Evolutionary conservation across 2,329 filamentous ascomycete species (phyloP), one percentile per base, ranked within the genome.

Genomic region (Sclerotiophoma versabilis): DNA sequence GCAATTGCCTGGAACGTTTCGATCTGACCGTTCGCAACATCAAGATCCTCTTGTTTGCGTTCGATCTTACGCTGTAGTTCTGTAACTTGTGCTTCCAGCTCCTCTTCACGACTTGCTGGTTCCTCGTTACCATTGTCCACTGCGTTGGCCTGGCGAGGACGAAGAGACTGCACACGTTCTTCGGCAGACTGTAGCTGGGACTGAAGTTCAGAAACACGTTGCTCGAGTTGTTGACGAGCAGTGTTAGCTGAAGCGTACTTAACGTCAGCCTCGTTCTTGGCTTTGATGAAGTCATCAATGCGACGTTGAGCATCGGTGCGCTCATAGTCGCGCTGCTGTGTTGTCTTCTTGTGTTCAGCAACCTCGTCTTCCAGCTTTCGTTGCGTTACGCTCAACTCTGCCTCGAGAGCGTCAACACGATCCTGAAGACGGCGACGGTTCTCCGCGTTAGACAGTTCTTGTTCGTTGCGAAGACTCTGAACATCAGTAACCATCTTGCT

Each of bases 1-100:
- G 92, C 92, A 64, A 98, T 91, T 43, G 88, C 85, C 75, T 91
- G 93, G 81, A 96, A 98, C 64, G 92, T 88, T 69, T 96, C 92
- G 33, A 88, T 87, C 68, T 96, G 89, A 29, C 86, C 83, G 75
- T 91, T 92, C 12, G 91, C 86, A 65, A 88, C 89, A 63, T 96
- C 90, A 11, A 98, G 80, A 65, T 97, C 92, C 6, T 87, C 84
- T 64, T 86, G 90, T 11, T 90, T 85, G 56, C 96, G 80, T 49
- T 97, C 92, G 10, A 98, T 81, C 66, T 96, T 91, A 45, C 91
- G 90, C 74, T 92, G 93, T 46, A 98, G 83, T 60, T 97, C 91
- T 0, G 90, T 88, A 33, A 96, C 82, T 69, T 99, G 91, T 46
- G 92, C 84, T 44, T 87, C 87, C 32, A 99, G 81, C 60, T 96